Conservation (phyloP, 2,329 filamentous ascomycete species). For the Fusarium sterilihyphosum region DNA sequence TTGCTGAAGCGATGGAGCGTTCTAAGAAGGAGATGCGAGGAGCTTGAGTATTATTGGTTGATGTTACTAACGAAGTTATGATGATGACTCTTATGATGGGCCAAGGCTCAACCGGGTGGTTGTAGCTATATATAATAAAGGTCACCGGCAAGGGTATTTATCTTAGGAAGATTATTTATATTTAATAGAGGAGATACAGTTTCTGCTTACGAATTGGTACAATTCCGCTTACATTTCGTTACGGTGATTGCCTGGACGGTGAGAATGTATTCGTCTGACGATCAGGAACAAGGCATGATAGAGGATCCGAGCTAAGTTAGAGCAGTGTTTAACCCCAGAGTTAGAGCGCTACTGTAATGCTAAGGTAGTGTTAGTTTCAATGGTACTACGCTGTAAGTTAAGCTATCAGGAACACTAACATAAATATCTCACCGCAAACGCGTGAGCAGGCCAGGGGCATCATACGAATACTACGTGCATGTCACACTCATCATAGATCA, state of each 20-base stretch:
- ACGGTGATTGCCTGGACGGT: not conserved
- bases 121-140: conserved; percentile 1
- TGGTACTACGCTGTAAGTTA: not conserved
- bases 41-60: not conserved
- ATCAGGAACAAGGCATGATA: conserved; percentile 18
- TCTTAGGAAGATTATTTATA: not conserved
- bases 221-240: not conserved
- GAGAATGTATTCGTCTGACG: not conserved
- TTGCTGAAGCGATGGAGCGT: conserved; percentile 24
- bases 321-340: conserved; percentile 10
- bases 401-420: conserved; percentile 14
- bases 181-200: conserved; percentile 2
- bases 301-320: conserved; percentile 10
- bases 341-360: not conserved
- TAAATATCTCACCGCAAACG: conserved; percentile 12
- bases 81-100: conserved; percentile 20
- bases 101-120: not conserved
- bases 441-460: conserved; percentile 16
- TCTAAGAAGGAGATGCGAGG: conserved; percentile 24
- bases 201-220: not conserved
- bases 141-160: not conserved
- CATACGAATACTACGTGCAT: conserved; percentile 1
- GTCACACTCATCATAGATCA: not conserved
- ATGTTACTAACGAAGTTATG: conserved; percentile 19
- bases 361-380: not conserved